Base-by-base conservation (phyloP, 1,284 basidiomycete species). In the Dichomitus squalens region DNA sequence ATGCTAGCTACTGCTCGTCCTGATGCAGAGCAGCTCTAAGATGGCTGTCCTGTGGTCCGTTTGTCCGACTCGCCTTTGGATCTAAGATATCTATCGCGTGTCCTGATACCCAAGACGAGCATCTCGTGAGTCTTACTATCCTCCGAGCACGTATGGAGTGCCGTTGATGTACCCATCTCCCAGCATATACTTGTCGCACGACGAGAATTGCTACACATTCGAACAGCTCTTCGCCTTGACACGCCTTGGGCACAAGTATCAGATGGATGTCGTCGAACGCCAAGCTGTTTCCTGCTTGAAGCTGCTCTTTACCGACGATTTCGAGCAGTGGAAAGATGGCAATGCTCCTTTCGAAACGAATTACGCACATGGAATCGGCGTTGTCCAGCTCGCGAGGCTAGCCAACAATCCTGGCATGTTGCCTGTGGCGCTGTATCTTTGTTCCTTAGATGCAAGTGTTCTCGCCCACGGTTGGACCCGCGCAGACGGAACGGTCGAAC, bases 191-290 rank as follows among this genome's bases (percentile, higher is more conserved):
- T 5, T 31, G 5, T 6, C 2, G 23, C 16, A 33, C 21, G 31
- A 21, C 7, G 20, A 29, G 12, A 6, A 18, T 12, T 2, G 31
- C 21, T 39, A 5, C 9, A 44, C 21, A 14, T 48, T 48, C 52
- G 31, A 38, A n/a, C n/a, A 48, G 27, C 21, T 52, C 40, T 51
- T 31, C 2, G 52, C 56, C 5, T 20, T 58, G 35, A 38, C 49
- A 3, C 52, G 52, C 9, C 47, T 58, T n/a, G 52, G 46, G 11
- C 47, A 54, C 39, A 58, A 54, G 25, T 58, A 58, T 29, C 33
- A 44, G 7, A 18, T 54, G 11, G 43, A 40, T 3, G n/a, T 31
- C 36, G n/a, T 56, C 21, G 23, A 39, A 27, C 23, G 36, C 6
- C 29, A 46, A 16, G 53, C 46, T n/a, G 14, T 55, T 0, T 43